Evolutionary conservation across 83 land plant species (phyloP), one percentile per base, ranked within the genome.

Genomic region (Picea abies): DNA sequence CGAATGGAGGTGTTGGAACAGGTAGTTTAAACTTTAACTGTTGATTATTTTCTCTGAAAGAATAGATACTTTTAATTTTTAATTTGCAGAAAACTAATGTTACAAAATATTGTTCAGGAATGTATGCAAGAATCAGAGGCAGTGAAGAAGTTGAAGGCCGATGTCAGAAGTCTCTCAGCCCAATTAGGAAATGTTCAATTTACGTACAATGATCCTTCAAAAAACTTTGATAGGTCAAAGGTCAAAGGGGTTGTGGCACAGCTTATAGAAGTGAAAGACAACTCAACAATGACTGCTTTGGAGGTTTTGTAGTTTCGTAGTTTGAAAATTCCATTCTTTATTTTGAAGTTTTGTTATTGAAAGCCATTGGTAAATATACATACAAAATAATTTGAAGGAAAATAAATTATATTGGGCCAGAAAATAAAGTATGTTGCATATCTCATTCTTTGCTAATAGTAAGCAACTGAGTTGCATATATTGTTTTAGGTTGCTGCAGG

Each of bases 221-320:
- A 88, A 26, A 88, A 90, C 85, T 98, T 98, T 91, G 99, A 98
- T 78, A 87, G 94, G 79, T 87, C 96, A 81, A 94, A 82, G 82
- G 99, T 98, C 60, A 98, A 98, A 89, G 99, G 99, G 23, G 95
- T 98, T 32, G 96, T 98, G 66, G 99, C 99, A 68, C 94, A 90
- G 44, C 99, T 98, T 22, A 88, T 96, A 26, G 88, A 90, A 89
- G 99, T 98, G 81, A 94, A 94, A 79, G 99, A 98, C 83, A 83
- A 84, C 83, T 90, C 99, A 15, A 85, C 99, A 60, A 85, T 90
- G 89, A 94, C 94, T 77, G 99, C 99, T 25, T 89, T 98, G 16
- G 99, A 98, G 99, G 99, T 98, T 79, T 72, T 83, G 41, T 60
- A 70, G n/a, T 78, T 77, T 58, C 41, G 1, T 17, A 3, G 4